Conservation (phyloP, 2,329 filamentous ascomycete genomes). For the Rhexocercosporidium sp. region DNA sequence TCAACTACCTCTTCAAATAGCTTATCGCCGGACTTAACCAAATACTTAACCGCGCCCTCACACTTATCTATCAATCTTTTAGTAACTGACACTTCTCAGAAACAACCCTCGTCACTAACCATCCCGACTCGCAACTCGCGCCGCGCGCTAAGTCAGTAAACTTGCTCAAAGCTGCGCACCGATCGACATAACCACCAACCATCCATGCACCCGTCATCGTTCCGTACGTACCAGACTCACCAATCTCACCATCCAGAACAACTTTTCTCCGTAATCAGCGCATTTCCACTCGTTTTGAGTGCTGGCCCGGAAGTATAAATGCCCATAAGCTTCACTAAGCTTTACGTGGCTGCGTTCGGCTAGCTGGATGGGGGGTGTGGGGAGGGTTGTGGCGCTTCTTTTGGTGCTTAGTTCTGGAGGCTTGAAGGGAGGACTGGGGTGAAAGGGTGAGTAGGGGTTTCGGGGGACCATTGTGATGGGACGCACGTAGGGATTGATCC, state of each 20-base stretch:
- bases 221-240: too few species aligned
- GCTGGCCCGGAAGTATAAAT: background rate
- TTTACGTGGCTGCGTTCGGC: too few species aligned
- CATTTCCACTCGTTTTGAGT: background rate
- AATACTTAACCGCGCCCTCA: too few species aligned
- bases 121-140: background rate
- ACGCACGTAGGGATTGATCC: too few species aligned
- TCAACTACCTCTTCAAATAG: too few species aligned
- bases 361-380: background rate
- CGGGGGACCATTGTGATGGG: too few species aligned
- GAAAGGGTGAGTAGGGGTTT: too few species aligned
- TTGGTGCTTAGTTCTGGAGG: background rate
- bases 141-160: background rate
- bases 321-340: background rate
- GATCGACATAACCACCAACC: too few species aligned
- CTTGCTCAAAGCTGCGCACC: slow-evolving; percentile 25
- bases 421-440: background rate
- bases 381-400: too few species aligned
- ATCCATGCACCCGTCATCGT: too few species aligned
- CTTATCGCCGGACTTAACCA: too few species aligned
- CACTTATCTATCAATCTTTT: background rate
- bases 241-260: background rate
- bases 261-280: background rate
- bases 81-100: background rate
- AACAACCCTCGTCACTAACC: background rate